phyloP scores from a whole-genome alignment of 1,139 yeast genomes.

The Pichia cactophila region DNA sequence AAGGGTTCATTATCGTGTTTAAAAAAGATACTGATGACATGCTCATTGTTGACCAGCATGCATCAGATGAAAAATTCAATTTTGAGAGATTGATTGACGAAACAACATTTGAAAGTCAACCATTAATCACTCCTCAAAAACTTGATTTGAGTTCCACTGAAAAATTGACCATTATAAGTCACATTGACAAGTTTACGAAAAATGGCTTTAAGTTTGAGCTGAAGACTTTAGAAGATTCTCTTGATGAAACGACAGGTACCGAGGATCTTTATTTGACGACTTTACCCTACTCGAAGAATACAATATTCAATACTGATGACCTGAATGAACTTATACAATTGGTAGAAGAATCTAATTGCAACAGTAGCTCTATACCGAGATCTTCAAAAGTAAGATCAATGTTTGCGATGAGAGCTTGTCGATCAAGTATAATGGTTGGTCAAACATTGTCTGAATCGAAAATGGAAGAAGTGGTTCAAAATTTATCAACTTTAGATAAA shows the following conservation, averaged over 20 bases:
- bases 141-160: constrained; percentile 72
- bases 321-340: constrained; percentile 68
- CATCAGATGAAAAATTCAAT: constrained; percentile 90
- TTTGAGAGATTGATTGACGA: constrained; percentile 61
- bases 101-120: constrained; percentile 58
- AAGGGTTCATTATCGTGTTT: constrained; percentile 74
- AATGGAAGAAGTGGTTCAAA: constrained; percentile 62
- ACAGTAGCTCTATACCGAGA: constrained; percentile 36
- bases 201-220: constrained; percentile 69
- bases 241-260: constrained; percentile 44
- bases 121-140: constrained; percentile 56
- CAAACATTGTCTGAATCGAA: constrained; percentile 46
- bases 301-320: constrained; percentile 59
- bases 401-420: constrained; percentile 92
- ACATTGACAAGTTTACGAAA: constrained; percentile 45
- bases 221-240: constrained; percentile 32
- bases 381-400: constrained; percentile 76
- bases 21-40: constrained; percentile 33
- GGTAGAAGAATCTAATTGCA: constrained; percentile 37
- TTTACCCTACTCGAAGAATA: constrained; percentile 67
- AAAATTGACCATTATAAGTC: constrained; percentile 59
- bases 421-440: constrained; percentile 93
- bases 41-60: constrained; percentile 93
- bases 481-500: constrained; percentile 66
- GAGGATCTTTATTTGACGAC: constrained; percentile 41